Conservation (phyloP, 2,329 filamentous ascomycete genomes). For the Ceratocystis alfenasii region DNA sequence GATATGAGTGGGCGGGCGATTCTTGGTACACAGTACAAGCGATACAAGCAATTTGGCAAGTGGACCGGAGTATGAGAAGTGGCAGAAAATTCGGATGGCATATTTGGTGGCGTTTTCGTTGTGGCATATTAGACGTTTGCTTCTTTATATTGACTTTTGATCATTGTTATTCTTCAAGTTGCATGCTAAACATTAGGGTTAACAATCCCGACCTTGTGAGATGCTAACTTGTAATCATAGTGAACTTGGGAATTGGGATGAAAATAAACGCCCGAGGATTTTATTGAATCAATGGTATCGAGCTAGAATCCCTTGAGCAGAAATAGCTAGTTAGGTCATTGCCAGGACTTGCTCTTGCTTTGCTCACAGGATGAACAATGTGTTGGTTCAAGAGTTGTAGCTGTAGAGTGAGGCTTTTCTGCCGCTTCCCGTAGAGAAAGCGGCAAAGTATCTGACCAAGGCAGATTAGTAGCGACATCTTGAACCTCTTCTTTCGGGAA, state of each 20-base stretch:
- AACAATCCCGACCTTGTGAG: too few species aligned
- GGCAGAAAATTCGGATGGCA: neutral
- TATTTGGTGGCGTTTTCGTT: neutral
- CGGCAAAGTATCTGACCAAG: constrained; percentile 2
- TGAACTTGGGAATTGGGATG: too few species aligned
- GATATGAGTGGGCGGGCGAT: constrained; percentile 48
- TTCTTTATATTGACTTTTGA: neutral
- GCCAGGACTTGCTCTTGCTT: neutral
- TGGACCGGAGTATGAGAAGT: constrained; percentile 45
- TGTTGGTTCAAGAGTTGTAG: neutral
- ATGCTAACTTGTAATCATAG: too few species aligned
- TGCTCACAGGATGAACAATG: neutral
- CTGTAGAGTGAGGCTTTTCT: neutral
- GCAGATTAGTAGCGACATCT: neutral
- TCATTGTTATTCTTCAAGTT: neutral
- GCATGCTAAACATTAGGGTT: too few species aligned
- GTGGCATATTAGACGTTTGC: constrained; percentile 9
- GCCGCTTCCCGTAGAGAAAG: neutral
- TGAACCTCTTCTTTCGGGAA: neutral
- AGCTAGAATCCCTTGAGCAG: too few species aligned
- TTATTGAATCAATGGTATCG: too few species aligned
- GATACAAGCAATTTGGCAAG: constrained; percentile 52
- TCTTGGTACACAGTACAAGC: constrained; percentile 45
- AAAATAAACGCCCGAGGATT: too few species aligned
- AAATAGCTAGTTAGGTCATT: neutral